Evolutionary conservation across 2,329 filamentous ascomycete species (phyloP), one percentile per base, ranked within the genome.

Genomic region (Diplodia scrobiculata): DNA sequence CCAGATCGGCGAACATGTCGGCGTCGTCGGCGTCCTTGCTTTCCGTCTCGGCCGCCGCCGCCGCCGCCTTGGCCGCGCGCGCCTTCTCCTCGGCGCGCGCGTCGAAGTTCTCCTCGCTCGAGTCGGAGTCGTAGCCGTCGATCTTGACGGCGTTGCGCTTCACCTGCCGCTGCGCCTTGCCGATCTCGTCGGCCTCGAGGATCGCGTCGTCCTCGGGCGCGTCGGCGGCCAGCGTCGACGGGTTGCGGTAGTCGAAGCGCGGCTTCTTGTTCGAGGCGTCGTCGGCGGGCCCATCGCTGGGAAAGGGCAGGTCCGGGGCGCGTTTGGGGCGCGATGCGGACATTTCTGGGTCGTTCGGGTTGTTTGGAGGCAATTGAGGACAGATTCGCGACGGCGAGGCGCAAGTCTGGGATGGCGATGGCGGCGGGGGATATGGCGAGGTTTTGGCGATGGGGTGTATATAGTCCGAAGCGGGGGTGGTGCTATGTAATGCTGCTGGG

Each of bases 131-230:
- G 79, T 98, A 99, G 60, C 95, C 95, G 74, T 98, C 95, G 48
- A 99, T 87, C 73, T 98, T 97, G 65, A 99, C 91, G 0, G 94
- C 95, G 71, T 94, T 94, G 69, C 95, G 91, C 77, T 97, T 97
- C 0, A 92, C 91, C 48, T 86, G 84, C 19, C 41, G 45, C 1
- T 86, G 86, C 19, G 87, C 84, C 63, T 84, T 85, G 17, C 93
- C 92, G 70, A 98, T 97, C 47, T 97, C 93, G 74, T 98, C 95
- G 25, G 93, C 92, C 60, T 96, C 91, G 9, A 99, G 85, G 32
- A 94, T 85, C 0, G 87, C 86, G 71, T 92, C 87, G 69, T 90
- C 90, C 69, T 91, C 89, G 1, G 86, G 85, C 1, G 87, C 90
- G 75, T 96, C 92, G 1, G 93, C 88, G 1, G 92, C 94, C 4